Percentiles rank a stretch among this genome's conserved stretches.
phyloP scores from a whole-genome alignment of 1,139 yeast species.

The Nadsonia commutata region DNA sequence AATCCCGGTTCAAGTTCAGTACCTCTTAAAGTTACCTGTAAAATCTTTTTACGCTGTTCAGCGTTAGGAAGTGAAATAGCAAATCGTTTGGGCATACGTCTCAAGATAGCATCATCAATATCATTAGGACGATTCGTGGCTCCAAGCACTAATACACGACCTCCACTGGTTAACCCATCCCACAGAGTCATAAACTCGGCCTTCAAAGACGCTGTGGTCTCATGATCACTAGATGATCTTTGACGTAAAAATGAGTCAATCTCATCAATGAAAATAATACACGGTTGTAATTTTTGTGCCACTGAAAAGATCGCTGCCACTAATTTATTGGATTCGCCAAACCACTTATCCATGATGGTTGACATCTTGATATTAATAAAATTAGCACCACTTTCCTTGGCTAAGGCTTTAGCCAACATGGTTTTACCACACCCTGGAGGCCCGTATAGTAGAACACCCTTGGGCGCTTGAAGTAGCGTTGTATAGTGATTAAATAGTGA shows the following conservation, averaged over 20 bases:
- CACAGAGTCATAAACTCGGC: conserved; percentile 97
- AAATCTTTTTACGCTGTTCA: conserved; percentile 54
- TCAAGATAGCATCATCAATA: conserved; percentile 80
- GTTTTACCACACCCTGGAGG: conserved; percentile 99
- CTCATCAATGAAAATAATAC: conserved; percentile 91
- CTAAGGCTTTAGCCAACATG: conserved; percentile 91
- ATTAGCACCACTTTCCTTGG: conserved; percentile 83
- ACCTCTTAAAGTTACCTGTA: conserved; percentile 49
- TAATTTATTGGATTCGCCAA: conserved; percentile 89
- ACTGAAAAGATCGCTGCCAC: conserved; percentile 87
- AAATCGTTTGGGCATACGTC: conserved; percentile 88
- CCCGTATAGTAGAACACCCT: conserved; percentile 84
- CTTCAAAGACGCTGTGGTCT: conserved; percentile 82
- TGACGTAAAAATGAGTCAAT: conserved; percentile 89
- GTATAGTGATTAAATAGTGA: conserved; percentile 11
- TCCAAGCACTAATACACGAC: conserved; percentile 77
- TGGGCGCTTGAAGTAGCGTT: conserved; percentile 65
- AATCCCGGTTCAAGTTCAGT: conserved; percentile 47
- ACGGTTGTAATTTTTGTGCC: conserved; percentile 83
- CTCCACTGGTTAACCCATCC: conserved; percentile 77
- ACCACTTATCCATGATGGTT: conserved; percentile 94
- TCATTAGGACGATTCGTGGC: conserved; percentile 94
- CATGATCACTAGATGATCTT: conserved; percentile 76
- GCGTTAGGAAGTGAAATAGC: conserved; percentile 61
- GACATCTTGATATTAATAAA: conserved; percentile 89